phyloP scores from a whole-genome alignment of 768 basidiomycete species.

The Gymnopilus junonius region DNA sequence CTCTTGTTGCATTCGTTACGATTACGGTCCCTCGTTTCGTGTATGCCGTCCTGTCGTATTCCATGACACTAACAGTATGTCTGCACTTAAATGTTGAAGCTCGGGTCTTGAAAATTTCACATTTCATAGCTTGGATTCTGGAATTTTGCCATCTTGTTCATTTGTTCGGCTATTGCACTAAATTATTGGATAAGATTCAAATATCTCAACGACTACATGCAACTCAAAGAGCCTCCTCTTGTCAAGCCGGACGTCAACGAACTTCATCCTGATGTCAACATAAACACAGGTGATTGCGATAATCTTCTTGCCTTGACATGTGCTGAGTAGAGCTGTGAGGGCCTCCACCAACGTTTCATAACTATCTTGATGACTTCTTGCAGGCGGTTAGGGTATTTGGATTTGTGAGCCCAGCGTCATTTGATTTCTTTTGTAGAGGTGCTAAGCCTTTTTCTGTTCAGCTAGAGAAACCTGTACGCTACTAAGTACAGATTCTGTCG shows the following conservation, averaged over 20 bases:
- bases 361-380: slow-evolving; percentile 96
- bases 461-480: slow-evolving; percentile 88
- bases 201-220: slow-evolving; percentile 75
- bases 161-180: slow-evolving; percentile 63
- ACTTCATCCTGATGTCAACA: slow-evolving; percentile 91
- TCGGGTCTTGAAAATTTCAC: slow-evolving; percentile 3
- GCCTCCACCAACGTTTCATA: slow-evolving; percentile 82
- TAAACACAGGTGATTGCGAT: slow-evolving; percentile 61
- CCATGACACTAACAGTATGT: slow-evolving; percentile 84
- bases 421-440: background rate
- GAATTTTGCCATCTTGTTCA: slow-evolving; percentile 82
- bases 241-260: slow-evolving; percentile 84
- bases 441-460: slow-evolving; percentile 20
- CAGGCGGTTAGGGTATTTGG: slow-evolving; percentile 97
- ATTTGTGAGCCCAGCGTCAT: slow-evolving; percentile 56
- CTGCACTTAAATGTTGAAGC: background rate
- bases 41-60: slow-evolving; percentile 81
- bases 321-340: slow-evolving; percentile 35
- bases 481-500: background rate
- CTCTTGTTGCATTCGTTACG: slow-evolving; percentile 77
- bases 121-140: slow-evolving; percentile 81
- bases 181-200: slow-evolving; percentile 88
- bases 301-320: background rate
- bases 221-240: slow-evolving; percentile 81
- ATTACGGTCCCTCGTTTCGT: slow-evolving; percentile 82